Evolutionary conservation across 345 rosid species (phyloP), one percentile per base, ranked within the genome.

Genomic region (Aquilaria yunnanensis): DNA sequence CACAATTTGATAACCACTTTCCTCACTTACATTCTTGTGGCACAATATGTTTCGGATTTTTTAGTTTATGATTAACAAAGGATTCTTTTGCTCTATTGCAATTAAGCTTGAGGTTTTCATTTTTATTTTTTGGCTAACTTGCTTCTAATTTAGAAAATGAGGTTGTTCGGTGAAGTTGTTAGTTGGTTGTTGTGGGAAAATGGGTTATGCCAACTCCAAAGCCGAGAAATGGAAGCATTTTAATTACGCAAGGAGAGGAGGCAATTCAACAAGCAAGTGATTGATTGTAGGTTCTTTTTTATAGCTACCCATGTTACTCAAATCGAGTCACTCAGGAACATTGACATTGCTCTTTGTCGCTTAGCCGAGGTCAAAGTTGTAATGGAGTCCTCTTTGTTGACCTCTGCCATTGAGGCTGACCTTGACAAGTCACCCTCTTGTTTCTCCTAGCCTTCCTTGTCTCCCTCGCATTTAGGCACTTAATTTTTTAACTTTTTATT

Each of bases 251-350:
- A 80, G 66, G 94, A 77, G 50, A 77, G 98, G 60, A 23, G 83
- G 90, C 90, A 9, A 23, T 23, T 23, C 23, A 23, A 23, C 23
- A 23, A 23, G 23, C 23, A 23, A 23, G 23, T 23, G 23, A 84
- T 93, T 32, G 86, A 86, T 51, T 86, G 94, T 0, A 85, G 96
- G 79, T 90, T 77, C 73, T 83, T 81, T 57, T 78, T 93, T 47
- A 90, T 96, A 7, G 96, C 97, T 41, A 88, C 97, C 54, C 98
- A 90, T 79, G 82, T 88, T n/a, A 86, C 97, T 13, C 86, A 93
- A 81, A 59, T 73, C 61, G 75, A 80, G 63, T 93, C 98, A 51
- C 85, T 93, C 14, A 81, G 78, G 50, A 88, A 75, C 80, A 61
- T 93, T 32, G 98, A 94, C 52, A 69, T 77, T 55, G 88, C 87